Evolutionary conservation across 495 filamentous ascomycete species (phyloP), one percentile per base, ranked within the genome.

Genomic region (Poronia punctata): DNA sequence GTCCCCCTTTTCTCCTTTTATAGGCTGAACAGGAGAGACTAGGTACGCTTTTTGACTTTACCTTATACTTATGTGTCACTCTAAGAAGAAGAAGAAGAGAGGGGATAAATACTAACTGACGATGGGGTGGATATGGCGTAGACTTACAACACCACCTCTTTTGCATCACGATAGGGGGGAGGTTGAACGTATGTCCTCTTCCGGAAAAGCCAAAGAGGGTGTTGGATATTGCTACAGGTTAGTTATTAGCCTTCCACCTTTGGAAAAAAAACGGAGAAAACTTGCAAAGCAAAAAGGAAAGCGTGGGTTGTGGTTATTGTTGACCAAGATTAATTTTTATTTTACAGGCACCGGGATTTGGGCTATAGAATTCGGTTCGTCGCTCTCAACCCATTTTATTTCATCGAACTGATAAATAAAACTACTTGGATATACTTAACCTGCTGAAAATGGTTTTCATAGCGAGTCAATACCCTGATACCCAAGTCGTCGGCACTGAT

Each of bases 111-210:
- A 9, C 9, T 36, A 29, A 35, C 9, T 1, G 3, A 7, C 11
- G 2, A 2, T 17, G n/a, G n/a, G n/a, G n/a, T n/a, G n/a, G n/a
- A n/a, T n/a, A n/a, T n/a, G n/a, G n/a, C n/a, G n/a, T 27, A 70
- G 72, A 76, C 39, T 51, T 74, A 11, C 70, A 76, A 52, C 72
- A 76, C 41, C 59, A 65, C 32, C 43, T 70, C 6, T 70, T 64
- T 33, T 59, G 46, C 16, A 41, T 64, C 42, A 57, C 66, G 7
- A 56, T 71, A 6, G 62, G 64, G 14, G 64, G 62, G 2, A 63
- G 60, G 35, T 50, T 73, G 7, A 61, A 60, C 17, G 41, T 67
- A 11, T 61, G 62, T 4, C 69, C 71, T 3, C 56, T 74, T 22
- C 38, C 53, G 5, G 48, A 61, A 15, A 53, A 56, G 9, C 54